phyloP scores from a whole-genome alignment of 352 stramenopile genomes.

The Elongisporangium prolatum region DNA sequence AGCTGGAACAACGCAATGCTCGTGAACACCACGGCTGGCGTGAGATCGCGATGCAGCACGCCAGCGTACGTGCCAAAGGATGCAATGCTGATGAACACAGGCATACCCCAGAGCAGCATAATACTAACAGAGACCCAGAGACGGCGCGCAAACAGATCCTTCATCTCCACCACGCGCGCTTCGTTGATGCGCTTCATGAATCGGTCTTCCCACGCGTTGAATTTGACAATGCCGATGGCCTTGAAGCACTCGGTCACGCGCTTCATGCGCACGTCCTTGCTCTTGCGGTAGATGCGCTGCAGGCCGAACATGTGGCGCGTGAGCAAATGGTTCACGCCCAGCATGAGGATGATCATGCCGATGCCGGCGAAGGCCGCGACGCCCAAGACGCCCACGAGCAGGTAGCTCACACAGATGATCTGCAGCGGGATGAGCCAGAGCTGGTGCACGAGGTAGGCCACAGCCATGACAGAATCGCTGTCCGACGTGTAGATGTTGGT shows the following conservation, averaged over 20 bases:
- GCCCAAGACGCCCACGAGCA: constrained; percentile 39
- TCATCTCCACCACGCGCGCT: constrained; percentile 26
- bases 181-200: constrained; percentile 61
- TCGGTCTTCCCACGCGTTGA: constrained; percentile 88
- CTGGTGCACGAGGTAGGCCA: constrained; percentile 49
- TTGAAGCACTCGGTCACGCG: constrained; percentile 55
- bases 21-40: constrained; percentile 60
- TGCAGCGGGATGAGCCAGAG: constrained; percentile 57
- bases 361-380: constrained; percentile 33
- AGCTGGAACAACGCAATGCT: constrained; percentile 71
- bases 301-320: constrained; percentile 24
- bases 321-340: constrained; percentile 30
- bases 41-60: constrained; percentile 82
- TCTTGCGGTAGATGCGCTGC: constrained; percentile 17
- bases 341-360: constrained; percentile 28
- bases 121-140: constrained; percentile 26
- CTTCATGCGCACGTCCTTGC: constrained; percentile 56
- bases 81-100: constrained; percentile 38
- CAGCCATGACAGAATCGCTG: constrained; percentile 32
- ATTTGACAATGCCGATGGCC: constrained; percentile 90
- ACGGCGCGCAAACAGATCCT: constrained; percentile 21
- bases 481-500: constrained; percentile 63
- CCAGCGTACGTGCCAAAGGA: constrained; percentile 40
- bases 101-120: constrained; percentile 39
- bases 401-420: constrained; percentile 32